These are phyloP conservation scores for Globisporangium splendens DNA, from an alignment of 352 stramenopile species.

Conservation along the genomic window DNA sequence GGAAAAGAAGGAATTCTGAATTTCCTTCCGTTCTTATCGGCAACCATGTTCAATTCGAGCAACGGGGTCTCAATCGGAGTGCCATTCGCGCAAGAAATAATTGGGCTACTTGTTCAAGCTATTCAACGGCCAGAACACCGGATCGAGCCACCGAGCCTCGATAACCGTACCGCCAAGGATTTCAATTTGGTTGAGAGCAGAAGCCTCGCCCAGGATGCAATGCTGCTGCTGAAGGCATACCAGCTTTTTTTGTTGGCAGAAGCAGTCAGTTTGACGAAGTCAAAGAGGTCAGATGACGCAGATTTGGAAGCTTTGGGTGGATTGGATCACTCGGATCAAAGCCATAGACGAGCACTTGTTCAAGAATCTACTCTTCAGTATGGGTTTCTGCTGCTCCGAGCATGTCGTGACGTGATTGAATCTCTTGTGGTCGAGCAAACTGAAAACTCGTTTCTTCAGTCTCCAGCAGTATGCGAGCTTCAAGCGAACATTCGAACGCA, in stretches of 20 bases:
- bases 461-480: constrained; percentile 16
- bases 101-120: constrained; percentile 36
- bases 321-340: constrained; percentile 1
- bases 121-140: constrained; percentile 15
- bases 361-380: constrained; percentile 72
- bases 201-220: constrained; percentile 31
- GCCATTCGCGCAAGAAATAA: constrained; percentile 31
- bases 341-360: constrained; percentile 38
- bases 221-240: constrained; percentile 67
- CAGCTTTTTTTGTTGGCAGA: constrained; percentile 75
- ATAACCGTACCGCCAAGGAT: background rate
- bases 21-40: constrained; percentile 45
- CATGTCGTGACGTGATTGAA: constrained; percentile 50
- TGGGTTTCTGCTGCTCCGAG: constrained; percentile 58
- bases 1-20: constrained; percentile 65
- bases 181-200: constrained; percentile 1
- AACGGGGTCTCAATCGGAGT: background rate
- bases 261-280: constrained; percentile 64
- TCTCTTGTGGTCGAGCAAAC: constrained; percentile 41
- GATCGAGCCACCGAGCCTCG: background rate
- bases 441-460: constrained; percentile 43
- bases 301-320: background rate
- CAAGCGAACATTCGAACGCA: constrained; percentile 37
- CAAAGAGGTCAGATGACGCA: constrained; percentile 14
- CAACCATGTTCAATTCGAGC: constrained; percentile 2